phyloP scores from a whole-genome alignment of 306 rosid genomes.

The Vicia sativa region DNA sequence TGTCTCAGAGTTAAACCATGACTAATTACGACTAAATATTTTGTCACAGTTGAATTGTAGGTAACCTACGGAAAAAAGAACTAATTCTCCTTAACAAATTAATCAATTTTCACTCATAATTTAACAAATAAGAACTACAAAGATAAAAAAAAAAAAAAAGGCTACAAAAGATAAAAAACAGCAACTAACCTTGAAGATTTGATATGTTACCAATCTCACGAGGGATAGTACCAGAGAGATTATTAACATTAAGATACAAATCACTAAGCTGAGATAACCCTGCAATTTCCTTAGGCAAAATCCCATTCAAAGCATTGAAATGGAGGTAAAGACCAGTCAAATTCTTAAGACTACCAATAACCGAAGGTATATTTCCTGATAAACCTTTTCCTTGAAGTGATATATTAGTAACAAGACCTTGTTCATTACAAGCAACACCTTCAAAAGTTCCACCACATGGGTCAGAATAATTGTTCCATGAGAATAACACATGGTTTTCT shows the following conservation, averaged over 20 bases:
- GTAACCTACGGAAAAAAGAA: background rate
- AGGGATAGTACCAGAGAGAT: constrained; percentile 72
- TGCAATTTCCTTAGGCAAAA: constrained; percentile 68
- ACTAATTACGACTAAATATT: too few species aligned
- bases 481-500: constrained; percentile 52
- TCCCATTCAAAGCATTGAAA: constrained; percentile 71
- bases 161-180: too few species aligned
- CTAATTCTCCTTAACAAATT: background rate
- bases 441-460: constrained; percentile 68
- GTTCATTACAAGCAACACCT: constrained; percentile 83
- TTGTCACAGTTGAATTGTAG: too few species aligned
- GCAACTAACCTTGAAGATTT: constrained; percentile 73
- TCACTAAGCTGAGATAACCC: constrained; percentile 60
- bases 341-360: constrained; percentile 66
- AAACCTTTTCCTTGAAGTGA: constrained; percentile 87
- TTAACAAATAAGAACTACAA: background rate
- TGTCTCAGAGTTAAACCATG: too few species aligned
- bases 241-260: constrained; percentile 79
- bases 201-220: constrained; percentile 64
- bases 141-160: constrained; percentile 3
- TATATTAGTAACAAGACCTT: constrained; percentile 63
- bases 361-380: constrained; percentile 66
- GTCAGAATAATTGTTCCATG: constrained; percentile 67
- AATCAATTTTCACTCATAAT: background rate
- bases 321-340: constrained; percentile 82